Conservation (phyloP, 2,329 filamentous ascomycete species). For the Camillea tinctor region DNA sequence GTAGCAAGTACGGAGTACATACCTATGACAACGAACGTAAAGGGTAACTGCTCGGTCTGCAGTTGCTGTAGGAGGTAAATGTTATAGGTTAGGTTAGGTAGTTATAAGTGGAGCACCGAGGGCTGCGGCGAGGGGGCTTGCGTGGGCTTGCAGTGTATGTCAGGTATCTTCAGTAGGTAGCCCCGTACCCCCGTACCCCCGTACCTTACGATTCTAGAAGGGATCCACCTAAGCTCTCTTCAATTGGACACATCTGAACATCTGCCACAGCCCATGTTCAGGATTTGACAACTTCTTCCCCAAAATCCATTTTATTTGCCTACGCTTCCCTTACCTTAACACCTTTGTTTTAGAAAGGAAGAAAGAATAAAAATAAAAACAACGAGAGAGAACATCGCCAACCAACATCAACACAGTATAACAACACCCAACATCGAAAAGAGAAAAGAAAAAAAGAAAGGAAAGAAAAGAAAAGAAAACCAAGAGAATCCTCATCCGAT, state of each 20-base stretch:
- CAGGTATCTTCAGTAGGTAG: background rate
- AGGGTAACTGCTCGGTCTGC: background rate
- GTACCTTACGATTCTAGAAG: background rate
- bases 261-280: conserved; percentile 16
- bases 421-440: background rate
- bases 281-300: background rate
- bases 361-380: background rate
- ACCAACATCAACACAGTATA: background rate
- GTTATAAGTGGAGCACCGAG: background rate
- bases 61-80: background rate
- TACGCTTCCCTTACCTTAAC: no score
- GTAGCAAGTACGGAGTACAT: background rate
- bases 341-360: background rate
- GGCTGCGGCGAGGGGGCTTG: background rate
- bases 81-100: no score
- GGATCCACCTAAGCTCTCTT: conserved; percentile 16
- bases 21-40: background rate
- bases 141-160: background rate
- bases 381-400: background rate
- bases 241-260: conserved; percentile 19
- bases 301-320: no score
- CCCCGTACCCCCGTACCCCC: background rate
- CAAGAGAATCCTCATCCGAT: no score
- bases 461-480: no score
- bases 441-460: background rate